phyloP scores from a whole-genome alignment of 2,329 filamentous ascomycete genomes.

The Colletotrichum musae region DNA sequence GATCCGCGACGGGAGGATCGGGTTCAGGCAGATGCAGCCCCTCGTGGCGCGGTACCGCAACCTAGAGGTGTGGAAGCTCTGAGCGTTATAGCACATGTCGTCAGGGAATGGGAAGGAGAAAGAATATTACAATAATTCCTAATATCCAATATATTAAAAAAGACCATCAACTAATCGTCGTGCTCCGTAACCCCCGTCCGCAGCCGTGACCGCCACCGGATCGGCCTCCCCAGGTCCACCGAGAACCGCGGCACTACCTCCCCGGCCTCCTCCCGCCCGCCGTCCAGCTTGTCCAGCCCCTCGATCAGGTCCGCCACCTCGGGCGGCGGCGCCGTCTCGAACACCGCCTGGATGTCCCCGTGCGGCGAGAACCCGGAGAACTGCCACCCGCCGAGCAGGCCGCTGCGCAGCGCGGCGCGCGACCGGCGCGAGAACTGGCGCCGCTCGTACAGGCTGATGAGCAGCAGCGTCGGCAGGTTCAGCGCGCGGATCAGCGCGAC shows the following conservation, averaged over 20 bases:
- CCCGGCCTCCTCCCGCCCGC: constrained; percentile 4
- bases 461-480: constrained; percentile 74
- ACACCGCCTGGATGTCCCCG: constrained; percentile 72
- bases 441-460: constrained; percentile 74
- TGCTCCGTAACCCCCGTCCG: constrained; percentile 24
- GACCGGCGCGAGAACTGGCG: constrained; percentile 64
- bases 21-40: constrained; percentile 50
- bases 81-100: background rate
- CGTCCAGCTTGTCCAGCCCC: constrained; percentile 32
- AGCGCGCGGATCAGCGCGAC: constrained; percentile 74
- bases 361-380: constrained; percentile 64
- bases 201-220: constrained; percentile 15
- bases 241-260: constrained; percentile 10
- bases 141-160: background rate
- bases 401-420: constrained; percentile 11
- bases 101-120: background rate
- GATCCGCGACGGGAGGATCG: constrained; percentile 46
- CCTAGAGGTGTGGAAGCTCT: constrained; percentile 49
- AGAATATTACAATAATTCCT: background rate
- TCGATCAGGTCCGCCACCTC: constrained; percentile 51
- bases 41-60: constrained; percentile 49
- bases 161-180: constrained; percentile 6
- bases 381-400: constrained; percentile 41
- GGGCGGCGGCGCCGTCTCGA: constrained; percentile 70
- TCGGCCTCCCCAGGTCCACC: constrained; percentile 5